Percentiles rank a stretch among this genome's conserved stretches.
Evolutionary conservation across 2,329 filamentous ascomycete genomes (phyloP).

Genomic region (Aspergillus fructus): DNA sequence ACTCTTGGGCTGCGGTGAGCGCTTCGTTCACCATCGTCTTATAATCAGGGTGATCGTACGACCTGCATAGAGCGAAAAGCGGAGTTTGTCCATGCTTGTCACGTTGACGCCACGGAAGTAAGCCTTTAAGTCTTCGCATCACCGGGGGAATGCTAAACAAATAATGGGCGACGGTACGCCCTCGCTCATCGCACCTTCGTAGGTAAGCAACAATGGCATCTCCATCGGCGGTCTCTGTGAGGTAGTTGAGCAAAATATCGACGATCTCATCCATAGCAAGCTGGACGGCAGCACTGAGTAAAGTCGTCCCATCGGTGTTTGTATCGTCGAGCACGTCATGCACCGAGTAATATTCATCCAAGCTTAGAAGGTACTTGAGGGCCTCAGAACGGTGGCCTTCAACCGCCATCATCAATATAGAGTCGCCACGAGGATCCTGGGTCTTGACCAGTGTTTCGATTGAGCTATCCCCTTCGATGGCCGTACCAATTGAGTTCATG

Average conservation of each 20-base stretch:
- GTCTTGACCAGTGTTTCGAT: conserved; percentile 62
- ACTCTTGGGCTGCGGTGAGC: conserved; percentile 68
- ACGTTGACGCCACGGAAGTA: conserved; percentile 84
- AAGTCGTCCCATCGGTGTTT: conserved; percentile 85
- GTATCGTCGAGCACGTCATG: conserved; percentile 74
- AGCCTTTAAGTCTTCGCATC: conserved; percentile 71
- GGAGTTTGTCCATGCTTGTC: conserved; percentile 99
- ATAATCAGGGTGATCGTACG: conserved; percentile 90
- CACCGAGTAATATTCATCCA: conserved; percentile 73
- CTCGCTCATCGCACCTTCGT: conserved; percentile 74
- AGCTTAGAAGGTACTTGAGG: conserved; percentile 75
- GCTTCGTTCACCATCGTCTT: conserved; percentile 82
- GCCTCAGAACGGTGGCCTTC: conserved; percentile 69
- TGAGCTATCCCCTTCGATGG: conserved; percentile 81
- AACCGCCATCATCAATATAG: conserved; percentile 82
- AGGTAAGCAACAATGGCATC: conserved; percentile 67
- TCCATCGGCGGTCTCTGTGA: conserved; percentile 59
- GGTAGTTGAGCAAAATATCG: conserved; percentile 69
- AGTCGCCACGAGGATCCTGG: conserved; percentile 71
- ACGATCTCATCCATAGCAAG: conserved; percentile 74
- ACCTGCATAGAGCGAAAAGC: conserved; percentile 88
- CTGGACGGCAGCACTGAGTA: conserved; percentile 88
- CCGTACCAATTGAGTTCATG: conserved; percentile 69
- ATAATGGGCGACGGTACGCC: conserved; percentile 91
- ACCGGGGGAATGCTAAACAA: conserved; percentile 86